Evolutionary conservation across 1,284 basidiomycete species (phyloP).

Genomic region (Microbotryum violaceum): DNA sequence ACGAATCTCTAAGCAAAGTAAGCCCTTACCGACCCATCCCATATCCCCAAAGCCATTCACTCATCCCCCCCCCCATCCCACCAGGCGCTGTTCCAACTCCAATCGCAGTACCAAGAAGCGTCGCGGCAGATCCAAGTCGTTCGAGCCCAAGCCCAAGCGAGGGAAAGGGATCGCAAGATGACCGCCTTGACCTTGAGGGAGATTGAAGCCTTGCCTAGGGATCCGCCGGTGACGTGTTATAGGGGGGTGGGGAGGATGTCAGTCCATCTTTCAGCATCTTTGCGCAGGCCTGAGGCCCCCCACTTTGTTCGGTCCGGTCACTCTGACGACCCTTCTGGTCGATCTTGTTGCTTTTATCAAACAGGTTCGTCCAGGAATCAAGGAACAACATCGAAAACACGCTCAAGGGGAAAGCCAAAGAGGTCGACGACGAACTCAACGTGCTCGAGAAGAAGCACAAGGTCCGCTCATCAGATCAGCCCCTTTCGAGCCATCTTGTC

Average conservation of each 20-base stretch:
- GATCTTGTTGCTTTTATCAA: neutral
- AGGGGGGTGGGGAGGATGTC: conserved; percentile 30
- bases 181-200: conserved; percentile 29
- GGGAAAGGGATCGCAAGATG: conserved; percentile 25
- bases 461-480: conserved; percentile 1
- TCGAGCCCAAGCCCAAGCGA: conserved; percentile 8
- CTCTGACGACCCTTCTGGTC: too few relatives aligned
- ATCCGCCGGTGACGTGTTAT: conserved; percentile 14
- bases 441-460: conserved; percentile 30
- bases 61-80: neutral
- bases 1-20: conserved; percentile 26
- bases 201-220: conserved; percentile 26
- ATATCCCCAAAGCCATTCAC: accelerated
- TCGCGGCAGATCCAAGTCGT: conserved; percentile 15
- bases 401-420: conserved; percentile 21
- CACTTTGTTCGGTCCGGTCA: neutral
- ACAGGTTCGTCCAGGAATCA: conserved; percentile 31
- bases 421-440: conserved; percentile 11
- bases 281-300: neutral
- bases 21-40: neutral
- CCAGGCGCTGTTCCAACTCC: conserved; percentile 28
- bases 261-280: neutral
- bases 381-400: conserved; percentile 29
- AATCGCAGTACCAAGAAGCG: conserved; percentile 26
- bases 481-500: neutral